Percentiles rank a stretch among this genome's conserved stretches.
phyloP scores from a whole-genome alignment of 495 filamentous ascomycete genomes.

The Xylaria bambusicola region DNA sequence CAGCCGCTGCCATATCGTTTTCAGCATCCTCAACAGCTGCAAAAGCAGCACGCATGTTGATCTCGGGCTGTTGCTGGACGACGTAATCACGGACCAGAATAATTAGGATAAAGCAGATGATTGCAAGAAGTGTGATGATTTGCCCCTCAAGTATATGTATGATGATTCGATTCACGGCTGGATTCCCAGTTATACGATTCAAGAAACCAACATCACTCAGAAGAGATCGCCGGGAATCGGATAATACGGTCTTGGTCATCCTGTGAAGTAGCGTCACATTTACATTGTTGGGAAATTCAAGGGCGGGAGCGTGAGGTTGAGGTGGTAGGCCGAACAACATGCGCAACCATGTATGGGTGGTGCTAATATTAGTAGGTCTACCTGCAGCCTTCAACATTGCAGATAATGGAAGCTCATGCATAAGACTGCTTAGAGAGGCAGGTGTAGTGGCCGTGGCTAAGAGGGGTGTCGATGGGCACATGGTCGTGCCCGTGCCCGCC shows the following conservation, averaged over 20 bases:
- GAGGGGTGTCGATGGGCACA: constrained; percentile 49
- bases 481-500: constrained; percentile 29
- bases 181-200: constrained; percentile 69
- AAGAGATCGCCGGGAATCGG: constrained; percentile 44
- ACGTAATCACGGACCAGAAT: constrained; percentile 98
- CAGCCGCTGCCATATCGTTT: constrained; percentile 48
- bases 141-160: constrained; percentile 89
- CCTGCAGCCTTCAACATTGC: constrained; percentile 31
- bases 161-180: constrained; percentile 74
- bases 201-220: constrained; percentile 75
- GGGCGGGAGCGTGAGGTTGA: constrained; percentile 15
- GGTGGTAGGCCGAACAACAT: constrained; percentile 14
- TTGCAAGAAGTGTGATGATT: constrained; percentile 86
- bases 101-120: constrained; percentile 88
- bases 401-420: constrained; percentile 34
- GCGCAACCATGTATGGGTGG: constrained; percentile 32
- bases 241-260: constrained; percentile 15
- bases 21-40: constrained; percentile 54
- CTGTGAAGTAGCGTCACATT: constrained; percentile 24
- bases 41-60: constrained; percentile 61
- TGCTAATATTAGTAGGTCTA: constrained; percentile 31
- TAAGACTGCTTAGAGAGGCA: constrained; percentile 32
- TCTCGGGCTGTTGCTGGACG: constrained; percentile 90
- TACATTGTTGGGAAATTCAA: constrained; percentile 17
- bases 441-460: constrained; percentile 40